These are phyloP conservation scores for Sporothrix brasiliensis DNA, from an alignment of 2,329 filamentous ascomycete genomes.

Conservation along the genomic window DNA sequence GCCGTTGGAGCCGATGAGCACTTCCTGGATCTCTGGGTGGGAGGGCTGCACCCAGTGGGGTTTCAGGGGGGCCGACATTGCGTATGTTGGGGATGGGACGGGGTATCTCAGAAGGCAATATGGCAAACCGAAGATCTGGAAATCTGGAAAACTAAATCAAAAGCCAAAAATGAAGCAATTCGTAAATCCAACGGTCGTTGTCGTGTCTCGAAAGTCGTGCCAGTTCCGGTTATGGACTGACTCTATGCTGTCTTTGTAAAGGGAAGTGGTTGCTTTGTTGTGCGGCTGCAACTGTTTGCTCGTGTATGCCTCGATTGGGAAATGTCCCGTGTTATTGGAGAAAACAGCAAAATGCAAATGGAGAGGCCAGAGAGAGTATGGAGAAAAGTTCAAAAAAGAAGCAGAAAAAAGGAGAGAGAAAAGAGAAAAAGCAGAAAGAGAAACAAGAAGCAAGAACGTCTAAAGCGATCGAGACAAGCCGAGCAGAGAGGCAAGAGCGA, in stretches of 20 bases:
- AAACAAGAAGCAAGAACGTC: not conserved
- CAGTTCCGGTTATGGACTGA: not conserved
- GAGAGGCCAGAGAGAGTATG: not conserved
- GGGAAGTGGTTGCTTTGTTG: constrained; percentile 18
- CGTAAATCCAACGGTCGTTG: constrained; percentile 11
- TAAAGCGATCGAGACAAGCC: not conserved
- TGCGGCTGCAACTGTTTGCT: not conserved
- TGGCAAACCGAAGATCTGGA: not conserved
- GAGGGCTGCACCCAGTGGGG: constrained; percentile 65
- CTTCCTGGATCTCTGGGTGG: constrained; percentile 60
- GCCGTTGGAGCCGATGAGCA: constrained; percentile 54
- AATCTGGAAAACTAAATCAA: not conserved
- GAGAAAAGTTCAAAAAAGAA: not conserved
- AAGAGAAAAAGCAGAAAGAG: not conserved
- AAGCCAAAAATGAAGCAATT: constrained; percentile 25
- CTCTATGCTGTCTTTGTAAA: constrained; percentile 11
- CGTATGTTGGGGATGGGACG: not conserved
- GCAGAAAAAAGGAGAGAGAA: not conserved
- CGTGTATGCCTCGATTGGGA: constrained; percentile 25
- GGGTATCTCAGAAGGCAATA: constrained; percentile 9
- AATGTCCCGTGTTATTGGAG: constrained; percentile 25
- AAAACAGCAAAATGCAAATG: not conserved
- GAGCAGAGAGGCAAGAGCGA: constrained; percentile 21
- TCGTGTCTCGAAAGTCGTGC: constrained; percentile 7
- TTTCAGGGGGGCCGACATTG: constrained; percentile 57